Conservation (phyloP, 1,139 yeast species). For the Sugiyamaella pinicola region DNA sequence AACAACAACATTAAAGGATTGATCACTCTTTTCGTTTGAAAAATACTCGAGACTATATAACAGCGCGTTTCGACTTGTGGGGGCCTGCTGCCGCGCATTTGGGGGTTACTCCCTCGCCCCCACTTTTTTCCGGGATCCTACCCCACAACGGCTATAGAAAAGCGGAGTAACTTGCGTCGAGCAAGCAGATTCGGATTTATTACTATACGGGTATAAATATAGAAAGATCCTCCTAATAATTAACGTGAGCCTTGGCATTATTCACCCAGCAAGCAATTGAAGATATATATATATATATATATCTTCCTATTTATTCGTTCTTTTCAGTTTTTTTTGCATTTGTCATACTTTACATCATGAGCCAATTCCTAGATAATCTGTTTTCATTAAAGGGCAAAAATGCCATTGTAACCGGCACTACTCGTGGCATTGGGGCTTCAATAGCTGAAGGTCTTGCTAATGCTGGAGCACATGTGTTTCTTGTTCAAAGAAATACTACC, state of each 20-base stretch:
- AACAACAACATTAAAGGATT: background rate
- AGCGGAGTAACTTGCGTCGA: background rate
- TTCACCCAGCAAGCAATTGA: background rate
- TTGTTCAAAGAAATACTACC: constrained; percentile 35
- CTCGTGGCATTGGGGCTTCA: constrained; percentile 50
- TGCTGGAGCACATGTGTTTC: constrained; percentile 48
- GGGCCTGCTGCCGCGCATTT: background rate
- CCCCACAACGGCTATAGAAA: constrained; percentile 1
- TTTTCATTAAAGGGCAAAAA: constrained; percentile 48
- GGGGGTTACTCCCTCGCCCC: constrained; percentile 3
- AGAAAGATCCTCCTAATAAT: background rate
- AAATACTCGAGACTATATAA: too few species aligned
- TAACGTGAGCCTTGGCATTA: background rate
- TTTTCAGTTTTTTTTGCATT: background rate
- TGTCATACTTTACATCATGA: background rate
- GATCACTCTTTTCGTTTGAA: too few species aligned
- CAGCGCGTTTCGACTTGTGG: too few species aligned
- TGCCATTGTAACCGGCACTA: constrained; percentile 49
- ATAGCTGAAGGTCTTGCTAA: constrained; percentile 48
- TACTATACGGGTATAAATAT: background rate
- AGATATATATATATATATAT: too few species aligned
- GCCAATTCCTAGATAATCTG: constrained; percentile 18
- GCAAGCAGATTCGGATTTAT: background rate
- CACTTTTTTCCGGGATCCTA: constrained; percentile 1
- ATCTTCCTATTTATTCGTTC: background rate